Base-by-base conservation (phyloP, 139 green algal species). In the Auxenochlorella pyrenoidosa region DNA sequence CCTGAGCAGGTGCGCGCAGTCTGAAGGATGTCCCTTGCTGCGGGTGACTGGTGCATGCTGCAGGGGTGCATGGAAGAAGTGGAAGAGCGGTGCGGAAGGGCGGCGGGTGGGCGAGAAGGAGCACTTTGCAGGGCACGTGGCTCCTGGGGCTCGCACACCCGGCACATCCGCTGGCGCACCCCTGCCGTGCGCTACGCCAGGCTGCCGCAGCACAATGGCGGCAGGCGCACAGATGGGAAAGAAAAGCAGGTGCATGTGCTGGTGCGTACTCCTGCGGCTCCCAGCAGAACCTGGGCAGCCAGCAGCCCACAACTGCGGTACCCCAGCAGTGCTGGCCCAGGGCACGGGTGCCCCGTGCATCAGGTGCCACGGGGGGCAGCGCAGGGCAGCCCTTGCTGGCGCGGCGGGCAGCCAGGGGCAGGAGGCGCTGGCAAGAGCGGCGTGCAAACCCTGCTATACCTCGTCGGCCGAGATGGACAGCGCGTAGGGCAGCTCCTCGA, bases 401-500 rank as follows among this genome's bases (percentile, higher is more conserved):
- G 10, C 47, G 47, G 10, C 47, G 10, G 10, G 47, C 47, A 54
- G 47, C 47, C 6, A 54, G 47, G 10, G 10, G 47, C 47, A 54
- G 8, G 8, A 54, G 10, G n/a, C 10, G 10, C 47, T 54, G 47
- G 47, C 47, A 54, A 54, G 47, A 10, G 8, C 6, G 47, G 8
- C 8, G 10, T 54, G 47, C 54, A 63, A 63, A 63, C 12, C 15
- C 2, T 63, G 19, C 51, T 71, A 0, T 28, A 65, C 71, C 36
- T 84, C 63, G 32, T 70, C 36, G 1, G 73, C 34, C 16, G 81
- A 26, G 3, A 63, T 30, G 5, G 19, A 8, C 26, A 95, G 75
- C 6, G 91, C 91, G 71, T 95, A 91, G 6, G 92, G 92, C 83
- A 94, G 87, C 36, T 88, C 77, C 18, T 88, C 75, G 76, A 93